A percentile compares a stretch with the other conserved stretches of the same genome.
phyloP scores from a whole-genome alignment of 345 rosid genomes.

The Rhodamnia rubescens region DNA sequence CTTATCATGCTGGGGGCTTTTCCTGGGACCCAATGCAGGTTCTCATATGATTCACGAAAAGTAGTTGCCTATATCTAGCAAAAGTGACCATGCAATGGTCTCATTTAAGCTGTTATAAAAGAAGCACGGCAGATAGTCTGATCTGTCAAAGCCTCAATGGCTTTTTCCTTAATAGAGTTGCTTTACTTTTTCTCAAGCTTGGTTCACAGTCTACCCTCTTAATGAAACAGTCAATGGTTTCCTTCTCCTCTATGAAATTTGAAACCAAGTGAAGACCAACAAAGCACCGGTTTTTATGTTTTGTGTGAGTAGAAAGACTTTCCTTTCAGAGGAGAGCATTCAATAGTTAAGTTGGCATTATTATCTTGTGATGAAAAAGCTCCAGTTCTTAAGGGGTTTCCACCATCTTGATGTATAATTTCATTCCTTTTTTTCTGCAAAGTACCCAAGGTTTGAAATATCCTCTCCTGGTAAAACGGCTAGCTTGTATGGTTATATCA shows the following conservation, averaged over 20 bases:
- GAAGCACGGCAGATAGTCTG: background rate
- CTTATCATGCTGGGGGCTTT: background rate
- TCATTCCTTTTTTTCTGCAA: constrained; percentile 1
- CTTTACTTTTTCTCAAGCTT: background rate
- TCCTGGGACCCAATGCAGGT: background rate
- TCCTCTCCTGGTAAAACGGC: constrained; percentile 74
- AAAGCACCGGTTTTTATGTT: background rate
- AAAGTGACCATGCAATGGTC: background rate
- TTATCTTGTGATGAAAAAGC: background rate
- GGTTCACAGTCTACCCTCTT: background rate
- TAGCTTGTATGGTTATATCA: constrained; percentile 66
- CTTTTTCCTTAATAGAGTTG: background rate
- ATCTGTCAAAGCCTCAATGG: background rate
- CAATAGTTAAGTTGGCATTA: background rate
- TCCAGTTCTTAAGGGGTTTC: background rate
- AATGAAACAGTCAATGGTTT: background rate
- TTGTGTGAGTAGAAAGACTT: background rate
- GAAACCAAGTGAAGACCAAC: background rate
- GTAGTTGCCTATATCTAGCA: background rate
- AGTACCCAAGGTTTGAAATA: constrained; percentile 69
- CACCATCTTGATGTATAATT: background rate
- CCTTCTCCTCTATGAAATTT: background rate
- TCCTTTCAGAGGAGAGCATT: background rate
- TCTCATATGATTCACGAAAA: background rate
- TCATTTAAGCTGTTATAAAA: background rate